Evolutionary conservation across 345 rosid species (phyloP).

Genomic region (Arabis alpina): DNA sequence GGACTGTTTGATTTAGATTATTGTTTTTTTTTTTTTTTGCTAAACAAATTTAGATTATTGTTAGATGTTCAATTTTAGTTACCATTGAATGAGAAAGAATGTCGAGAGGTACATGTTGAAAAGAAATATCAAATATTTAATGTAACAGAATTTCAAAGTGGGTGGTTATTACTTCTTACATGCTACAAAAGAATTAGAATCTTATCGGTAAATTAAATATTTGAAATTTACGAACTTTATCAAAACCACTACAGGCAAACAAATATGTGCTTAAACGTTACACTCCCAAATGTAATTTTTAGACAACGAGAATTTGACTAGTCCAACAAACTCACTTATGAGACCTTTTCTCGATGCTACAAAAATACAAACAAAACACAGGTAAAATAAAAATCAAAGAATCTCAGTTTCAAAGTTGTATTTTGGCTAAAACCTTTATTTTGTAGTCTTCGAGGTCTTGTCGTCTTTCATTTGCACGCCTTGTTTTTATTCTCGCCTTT

Average conservation of each 20-base stretch:
- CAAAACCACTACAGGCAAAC: not conserved
- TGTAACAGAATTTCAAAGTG: not conserved
- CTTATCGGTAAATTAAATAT: slow-evolving; percentile 18
- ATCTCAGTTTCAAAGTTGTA: slow-evolving; percentile 45
- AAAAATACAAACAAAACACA: not conserved
- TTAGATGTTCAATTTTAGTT: not conserved
- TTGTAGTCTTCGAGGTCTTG: slow-evolving; percentile 53
- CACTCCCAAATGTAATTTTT: not conserved
- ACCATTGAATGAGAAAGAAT: not conserved
- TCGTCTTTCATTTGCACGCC: slow-evolving; percentile 44
- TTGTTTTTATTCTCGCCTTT: slow-evolving; percentile 39
- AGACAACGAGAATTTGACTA: slow-evolving; percentile 35
- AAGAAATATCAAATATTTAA: not conserved
- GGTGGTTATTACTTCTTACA: not conserved
- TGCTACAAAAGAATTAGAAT: slow-evolving; percentile 17
- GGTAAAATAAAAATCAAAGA: slow-evolving; percentile 12
- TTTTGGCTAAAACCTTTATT: slow-evolving; percentile 40
- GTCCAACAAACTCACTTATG: slow-evolving; percentile 41
- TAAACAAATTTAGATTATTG: not conserved
- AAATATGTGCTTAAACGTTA: not conserved
- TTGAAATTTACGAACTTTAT: not conserved
- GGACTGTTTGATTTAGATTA: not conserved
- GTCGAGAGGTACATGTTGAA: not conserved
- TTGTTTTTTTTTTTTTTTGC: too few species aligned
- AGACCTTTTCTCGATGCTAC: slow-evolving; percentile 35